Evolutionary conservation across 148 eudicot genomes (phyloP).

Genomic region (Chenopodium berlandieri): DNA sequence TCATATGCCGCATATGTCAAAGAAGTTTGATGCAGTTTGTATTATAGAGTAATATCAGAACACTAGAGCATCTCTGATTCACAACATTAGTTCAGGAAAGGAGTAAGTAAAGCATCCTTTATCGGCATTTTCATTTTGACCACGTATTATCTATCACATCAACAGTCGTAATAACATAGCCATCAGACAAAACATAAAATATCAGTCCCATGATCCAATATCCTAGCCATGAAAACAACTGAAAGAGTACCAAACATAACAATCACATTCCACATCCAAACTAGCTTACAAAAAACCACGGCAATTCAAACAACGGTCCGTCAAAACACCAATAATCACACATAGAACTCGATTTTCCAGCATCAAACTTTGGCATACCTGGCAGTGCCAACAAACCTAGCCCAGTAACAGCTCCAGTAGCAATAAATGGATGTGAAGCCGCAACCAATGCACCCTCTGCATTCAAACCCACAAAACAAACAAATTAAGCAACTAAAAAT

Average conservation of each 20-base stretch:
- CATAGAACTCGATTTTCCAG: not conserved
- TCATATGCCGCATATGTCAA: not conserved
- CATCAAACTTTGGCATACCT: slow-evolving; percentile 35
- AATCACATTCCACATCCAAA: not conserved
- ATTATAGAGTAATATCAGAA: not conserved
- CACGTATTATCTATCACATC: not conserved
- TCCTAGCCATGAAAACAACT: not conserved
- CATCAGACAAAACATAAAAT: not conserved
- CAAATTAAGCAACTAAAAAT: not conserved
- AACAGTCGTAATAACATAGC: not conserved
- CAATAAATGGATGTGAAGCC: slow-evolving; percentile 57
- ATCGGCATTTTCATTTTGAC: not conserved
- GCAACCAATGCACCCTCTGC: slow-evolving; percentile 70
- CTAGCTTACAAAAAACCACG: not conserved
- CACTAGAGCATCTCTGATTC: not conserved
- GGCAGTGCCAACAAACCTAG: slow-evolving; percentile 57
- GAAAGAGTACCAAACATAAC: not conserved
- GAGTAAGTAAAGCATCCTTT: not conserved
- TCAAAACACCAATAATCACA: not conserved
- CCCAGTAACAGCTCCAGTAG: slow-evolving; percentile 62
- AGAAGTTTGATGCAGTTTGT: not conserved
- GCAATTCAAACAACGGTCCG: not conserved
- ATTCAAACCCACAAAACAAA: slow-evolving; percentile 8
- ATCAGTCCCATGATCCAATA: not conserved
- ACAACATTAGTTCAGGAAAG: not conserved